These are phyloP conservation scores for Penicillium nucicola DNA, from an alignment of 495 filamentous ascomycete genomes.

Conservation along the genomic window DNA sequence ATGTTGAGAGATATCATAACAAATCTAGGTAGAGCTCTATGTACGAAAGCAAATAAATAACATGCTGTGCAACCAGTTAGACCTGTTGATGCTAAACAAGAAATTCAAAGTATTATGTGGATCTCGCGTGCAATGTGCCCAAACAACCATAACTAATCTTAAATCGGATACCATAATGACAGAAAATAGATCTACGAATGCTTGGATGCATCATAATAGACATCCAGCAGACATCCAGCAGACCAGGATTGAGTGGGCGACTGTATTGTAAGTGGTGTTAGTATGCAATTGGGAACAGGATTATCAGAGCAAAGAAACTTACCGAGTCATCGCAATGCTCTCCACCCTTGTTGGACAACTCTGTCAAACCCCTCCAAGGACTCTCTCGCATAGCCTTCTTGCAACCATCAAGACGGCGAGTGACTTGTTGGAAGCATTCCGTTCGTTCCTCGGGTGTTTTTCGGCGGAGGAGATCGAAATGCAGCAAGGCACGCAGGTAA, in stretches of 20 bases:
- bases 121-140: background rate
- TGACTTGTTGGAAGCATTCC: conserved; percentile 93
- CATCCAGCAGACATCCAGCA: conserved; percentile 85
- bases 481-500: conserved; percentile 84
- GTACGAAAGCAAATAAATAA: background rate
- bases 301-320: conserved; percentile 31
- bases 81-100: background rate
- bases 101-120: background rate
- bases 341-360: conserved; percentile 88
- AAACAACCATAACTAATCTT: background rate
- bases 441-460: conserved; percentile 59
- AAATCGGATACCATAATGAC: background rate
- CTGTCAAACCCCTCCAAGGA: conserved; percentile 88
- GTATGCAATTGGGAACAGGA: conserved; percentile 2
- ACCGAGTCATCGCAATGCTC: conserved; percentile 84
- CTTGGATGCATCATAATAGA: conserved; percentile 81
- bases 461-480: conserved; percentile 80
- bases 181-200: conserved; percentile 16
- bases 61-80: background rate
- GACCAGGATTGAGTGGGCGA: conserved; percentile 96
- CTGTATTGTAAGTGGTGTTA: conserved; percentile 31
- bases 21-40: background rate
- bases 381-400: conserved; percentile 72
- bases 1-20: background rate
- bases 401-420: conserved; percentile 74